Evolutionary conservation across 1,139 yeast species (phyloP).

Genomic region (Candida albicans): DNA sequence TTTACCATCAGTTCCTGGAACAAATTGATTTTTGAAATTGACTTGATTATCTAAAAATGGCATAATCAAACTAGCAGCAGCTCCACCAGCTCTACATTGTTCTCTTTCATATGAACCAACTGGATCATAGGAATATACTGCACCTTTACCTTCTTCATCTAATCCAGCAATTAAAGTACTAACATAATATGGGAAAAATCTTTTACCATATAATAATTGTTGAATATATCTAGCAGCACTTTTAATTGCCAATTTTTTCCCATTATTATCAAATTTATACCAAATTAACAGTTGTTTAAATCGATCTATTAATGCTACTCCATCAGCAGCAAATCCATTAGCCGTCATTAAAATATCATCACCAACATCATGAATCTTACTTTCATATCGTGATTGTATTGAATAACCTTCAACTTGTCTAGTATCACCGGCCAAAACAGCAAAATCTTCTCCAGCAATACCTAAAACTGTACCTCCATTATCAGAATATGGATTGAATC

Average conservation of each 20-base stretch:
- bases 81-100: constrained; percentile 97
- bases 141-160: constrained; percentile 93
- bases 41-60: constrained; percentile 98
- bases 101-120: constrained; percentile 98
- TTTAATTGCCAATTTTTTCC: constrained; percentile 63
- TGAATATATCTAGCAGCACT: constrained; percentile 92
- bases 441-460: constrained; percentile 96
- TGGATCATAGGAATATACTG: constrained; percentile 94
- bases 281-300: constrained; percentile 81
- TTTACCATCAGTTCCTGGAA: constrained; percentile 71
- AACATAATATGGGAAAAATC: constrained; percentile 96
- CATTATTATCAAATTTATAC: constrained; percentile 86
- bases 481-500: constrained; percentile 93
- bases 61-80: constrained; percentile 94
- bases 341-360: constrained; percentile 88
- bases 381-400: constrained; percentile 90
- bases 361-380: constrained; percentile 86
- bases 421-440: constrained; percentile 96
- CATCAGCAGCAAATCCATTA: constrained; percentile 96
- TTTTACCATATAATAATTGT: constrained; percentile 85
- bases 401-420: constrained; percentile 94
- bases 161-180: constrained; percentile 93
- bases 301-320: constrained; percentile 76
- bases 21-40: constrained; percentile 86
- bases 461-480: constrained; percentile 98